Conservation (phyloP, 2,329 filamentous ascomycete genomes). For the Penicillium brevicompactum region DNA sequence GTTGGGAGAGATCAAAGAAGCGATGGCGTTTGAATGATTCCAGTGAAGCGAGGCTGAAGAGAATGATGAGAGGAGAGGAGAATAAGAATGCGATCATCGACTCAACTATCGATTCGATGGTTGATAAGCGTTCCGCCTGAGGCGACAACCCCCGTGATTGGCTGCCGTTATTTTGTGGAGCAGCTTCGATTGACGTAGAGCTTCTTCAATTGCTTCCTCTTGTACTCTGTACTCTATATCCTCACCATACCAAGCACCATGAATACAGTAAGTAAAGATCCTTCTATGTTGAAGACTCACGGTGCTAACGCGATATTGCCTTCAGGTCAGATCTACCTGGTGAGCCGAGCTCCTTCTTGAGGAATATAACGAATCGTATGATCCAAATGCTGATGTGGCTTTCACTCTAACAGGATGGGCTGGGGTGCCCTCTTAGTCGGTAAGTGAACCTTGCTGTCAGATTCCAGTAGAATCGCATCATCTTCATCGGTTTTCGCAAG, state of each 20-base stretch:
- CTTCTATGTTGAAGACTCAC: background rate
- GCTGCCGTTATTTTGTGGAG: slow-evolving; percentile 4
- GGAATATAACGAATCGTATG: background rate
- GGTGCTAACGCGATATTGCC: slow-evolving; percentile 10
- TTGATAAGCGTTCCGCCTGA: slow-evolving; percentile 25
- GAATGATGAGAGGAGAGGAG: background rate
- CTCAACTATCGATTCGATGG: background rate
- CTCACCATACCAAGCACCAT: slow-evolving; percentile 36
- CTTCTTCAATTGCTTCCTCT: slow-evolving; percentile 11
- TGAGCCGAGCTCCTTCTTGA: slow-evolving; percentile 39
- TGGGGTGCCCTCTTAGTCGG: slow-evolving; percentile 88
- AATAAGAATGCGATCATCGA: background rate
- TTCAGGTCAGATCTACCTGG: slow-evolving; percentile 62
- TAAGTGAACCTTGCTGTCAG: slow-evolving; percentile 47
- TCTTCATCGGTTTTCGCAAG: background rate
- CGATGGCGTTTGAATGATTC: background rate
- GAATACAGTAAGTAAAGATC: slow-evolving; percentile 54
- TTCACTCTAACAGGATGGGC: slow-evolving; percentile 67
- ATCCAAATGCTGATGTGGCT: slow-evolving; percentile 19
- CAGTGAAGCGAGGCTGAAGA: background rate
- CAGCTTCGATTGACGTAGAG: slow-evolving; percentile 23
- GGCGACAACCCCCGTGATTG: slow-evolving; percentile 18
- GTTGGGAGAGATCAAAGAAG: background rate
- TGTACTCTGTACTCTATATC: background rate
- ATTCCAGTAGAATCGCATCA: background rate